A percentile compares a stretch with the other conserved stretches of the same genome.
Conservation (phyloP, 1,284 basidiomycete genomes). For the Ceratobasidium sp. region DNA sequence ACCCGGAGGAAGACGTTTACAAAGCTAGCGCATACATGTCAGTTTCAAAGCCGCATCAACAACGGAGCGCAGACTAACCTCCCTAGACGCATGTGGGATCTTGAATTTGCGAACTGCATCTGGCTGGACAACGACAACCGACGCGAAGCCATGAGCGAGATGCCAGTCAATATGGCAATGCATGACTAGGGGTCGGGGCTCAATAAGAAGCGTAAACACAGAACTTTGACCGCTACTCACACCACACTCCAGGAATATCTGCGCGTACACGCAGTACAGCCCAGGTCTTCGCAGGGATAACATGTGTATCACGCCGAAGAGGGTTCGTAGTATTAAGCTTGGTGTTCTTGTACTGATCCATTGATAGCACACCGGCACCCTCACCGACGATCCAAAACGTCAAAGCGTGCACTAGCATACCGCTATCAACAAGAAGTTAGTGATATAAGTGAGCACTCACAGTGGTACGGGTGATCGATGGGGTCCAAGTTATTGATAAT, state of each 20-base stretch:
- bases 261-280: conserved; percentile 52
- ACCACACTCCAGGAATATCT: conserved; percentile 28
- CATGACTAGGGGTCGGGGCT: not conserved
- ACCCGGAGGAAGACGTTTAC: conserved; percentile 18
- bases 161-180: conserved; percentile 42
- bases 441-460: not conserved
- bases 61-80: not conserved
- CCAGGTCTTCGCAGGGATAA: conserved; percentile 52
- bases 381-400: conserved; percentile 54
- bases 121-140: conserved; percentile 23
- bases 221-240: conserved; percentile 2
- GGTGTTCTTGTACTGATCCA: conserved; percentile 44
- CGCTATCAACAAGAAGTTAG: not conserved
- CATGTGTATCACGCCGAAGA: conserved; percentile 57
- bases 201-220: not conserved
- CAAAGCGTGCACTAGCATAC: conserved; percentile 51
- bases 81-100: not conserved
- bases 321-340: conserved; percentile 55
- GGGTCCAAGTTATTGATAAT: conserved; percentile 56
- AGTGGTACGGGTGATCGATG: conserved; percentile 57
- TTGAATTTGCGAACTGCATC: conserved; percentile 1
- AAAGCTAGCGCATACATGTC: conserved; percentile 22
- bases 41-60: not conserved
- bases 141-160: conserved; percentile 23
- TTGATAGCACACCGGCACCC: conserved; percentile 54